These are phyloP conservation scores for Sphaerulina vaccinii DNA, from an alignment of 2,329 filamentous ascomycete species.

Conservation along the genomic window DNA sequence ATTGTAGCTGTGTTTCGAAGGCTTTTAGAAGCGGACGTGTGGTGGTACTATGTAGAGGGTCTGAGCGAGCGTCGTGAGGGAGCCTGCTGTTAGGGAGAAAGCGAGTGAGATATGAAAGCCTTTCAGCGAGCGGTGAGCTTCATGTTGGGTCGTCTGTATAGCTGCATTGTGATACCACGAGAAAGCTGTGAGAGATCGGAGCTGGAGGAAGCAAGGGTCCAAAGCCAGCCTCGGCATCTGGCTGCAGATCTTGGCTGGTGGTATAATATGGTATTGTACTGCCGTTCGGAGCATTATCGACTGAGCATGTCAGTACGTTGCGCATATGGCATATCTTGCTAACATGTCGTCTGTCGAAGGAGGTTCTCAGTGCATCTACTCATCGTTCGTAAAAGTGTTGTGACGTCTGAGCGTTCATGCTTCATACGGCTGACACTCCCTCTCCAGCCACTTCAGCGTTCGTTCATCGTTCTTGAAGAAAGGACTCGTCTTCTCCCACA, in stretches of 20 bases:
- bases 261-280: not conserved
- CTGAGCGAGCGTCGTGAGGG: too few species aligned
- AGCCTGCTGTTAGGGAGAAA: not conserved
- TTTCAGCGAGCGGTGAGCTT: not conserved
- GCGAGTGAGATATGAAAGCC: not conserved
- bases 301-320: too few species aligned
- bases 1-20: constrained; percentile 9
- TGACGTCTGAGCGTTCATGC: not conserved
- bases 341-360: too few species aligned
- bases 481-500: constrained; percentile 75
- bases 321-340: too few species aligned
- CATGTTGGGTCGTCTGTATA: not conserved
- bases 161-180: not conserved
- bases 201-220: not conserved
- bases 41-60: too few species aligned
- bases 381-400: too few species aligned
- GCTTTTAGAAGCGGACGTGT: too few species aligned
- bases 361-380: too few species aligned
- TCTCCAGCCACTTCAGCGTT: constrained; percentile 76
- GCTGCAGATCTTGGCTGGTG: not conserved
- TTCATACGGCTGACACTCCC: constrained; percentile 70
- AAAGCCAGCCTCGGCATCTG: not conserved
- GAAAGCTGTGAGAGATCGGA: not conserved
- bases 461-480: constrained; percentile 72
- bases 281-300: too few species aligned